Evolutionary conservation across 2,329 filamentous ascomycete genomes (phyloP), one percentile per base, ranked within the genome.

Genomic region (Emmonsiellopsis sp.): DNA sequence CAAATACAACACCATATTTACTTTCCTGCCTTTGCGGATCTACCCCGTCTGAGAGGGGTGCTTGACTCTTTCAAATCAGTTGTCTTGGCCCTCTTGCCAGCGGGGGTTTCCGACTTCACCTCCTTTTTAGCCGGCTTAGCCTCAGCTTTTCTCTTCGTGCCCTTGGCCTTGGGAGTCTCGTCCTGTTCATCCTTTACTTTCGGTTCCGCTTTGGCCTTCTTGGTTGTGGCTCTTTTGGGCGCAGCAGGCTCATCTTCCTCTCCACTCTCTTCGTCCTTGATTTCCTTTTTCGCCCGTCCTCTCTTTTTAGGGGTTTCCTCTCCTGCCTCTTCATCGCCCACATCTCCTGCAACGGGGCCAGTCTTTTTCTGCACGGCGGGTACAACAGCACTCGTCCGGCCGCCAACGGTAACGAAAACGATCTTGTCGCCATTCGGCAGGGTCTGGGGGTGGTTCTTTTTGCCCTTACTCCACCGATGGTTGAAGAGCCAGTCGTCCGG

Each of bases 401-500:
- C 91, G 0, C 92, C 92, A 0, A 97, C 92, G 0, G 86, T 96
- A 48, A 97, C 71, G 64, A 92, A 93, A 0, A 84, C 83, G 45
- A 97, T 84, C 69, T 86, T 90, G 58, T 90, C 85, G 0, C 93
- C 93, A 58, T 83, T 94, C 0, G 92, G 92, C 32, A 97, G 71
- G 48, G 78, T 79, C 4, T 79, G 81, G 0, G 78, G 71, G 1
- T 81, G 77, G 33, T 79, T 80, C 65, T 92, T 90, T 65, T 88
- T 89, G 17, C 88, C 88, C 65, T 96, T 95, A 10, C 84, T 82
- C 93, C 93, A 97, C 31, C 90, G 82, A 65, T 94, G 78, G 57
- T 87, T 85, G 75, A 95, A 94, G 9, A 95, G 74, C 89, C 93
- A 98, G 56, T 91, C 78, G 5, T 86, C 77, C 0, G 93, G 93